Evolutionary conservation across 345 rosid species (phyloP), one percentile per base, ranked within the genome.

Genomic region (Trapa incisa): DNA sequence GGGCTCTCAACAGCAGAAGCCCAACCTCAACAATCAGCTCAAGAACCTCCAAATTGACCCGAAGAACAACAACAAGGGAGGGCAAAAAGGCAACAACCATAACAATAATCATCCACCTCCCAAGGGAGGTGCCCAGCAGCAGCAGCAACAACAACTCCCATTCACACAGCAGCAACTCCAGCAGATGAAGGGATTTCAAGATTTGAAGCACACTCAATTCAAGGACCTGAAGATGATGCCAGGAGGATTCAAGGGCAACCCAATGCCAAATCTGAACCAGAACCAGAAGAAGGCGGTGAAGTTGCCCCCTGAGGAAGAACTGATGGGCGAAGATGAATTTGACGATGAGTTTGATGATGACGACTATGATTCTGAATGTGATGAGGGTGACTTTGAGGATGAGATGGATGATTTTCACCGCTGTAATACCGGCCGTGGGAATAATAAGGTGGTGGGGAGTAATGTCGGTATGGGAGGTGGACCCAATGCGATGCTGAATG

Each of bases 41-140:
- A 92, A 85, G 78, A 85, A 74, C 85, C 81, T 85, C 85, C 91
- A 78, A 62, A 77, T 79, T 71, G 91, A 89, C 80, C 65, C 81
- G 61, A 87, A 87, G 80, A 85, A 74, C 87, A 74, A 74, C 87
- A 74, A 75, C 73, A 89, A 82, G 41, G 84, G 82, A 68, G 87
- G 58, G 12, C 66, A 33, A 45, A 57, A 57, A 32, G 70, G 63
- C 22, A 35, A 39, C n/a, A 42, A 22, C n/a, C 57, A 66, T 37
- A 60, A 47, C 57, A 47, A 72, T 65, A 73, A 70, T 71, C 77
- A 88, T 43, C 52, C 43, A 33, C 79, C 45, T 13, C 70, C 74
- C 61, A 86, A 85, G 76, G 85, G 78, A 8, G 81, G 71, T 32
- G 85, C 29, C 29, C 29, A 22, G 29, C 29, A 22, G 29, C 29